Conservation (phyloP, 2,329 filamentous ascomycete genomes). For the Fusarium napiforme region DNA sequence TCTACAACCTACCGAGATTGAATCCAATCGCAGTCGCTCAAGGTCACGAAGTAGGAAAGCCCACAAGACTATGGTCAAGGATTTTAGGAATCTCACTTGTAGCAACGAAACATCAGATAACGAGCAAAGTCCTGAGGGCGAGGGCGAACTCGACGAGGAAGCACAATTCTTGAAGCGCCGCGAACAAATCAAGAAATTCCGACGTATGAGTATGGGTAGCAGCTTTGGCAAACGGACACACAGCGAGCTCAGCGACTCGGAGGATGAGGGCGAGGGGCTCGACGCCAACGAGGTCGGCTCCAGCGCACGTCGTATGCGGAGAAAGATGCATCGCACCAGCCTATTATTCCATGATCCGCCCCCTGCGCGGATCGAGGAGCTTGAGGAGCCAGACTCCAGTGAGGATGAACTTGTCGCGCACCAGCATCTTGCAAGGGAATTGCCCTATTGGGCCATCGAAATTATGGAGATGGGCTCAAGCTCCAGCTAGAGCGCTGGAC, state of each 20-base stretch:
- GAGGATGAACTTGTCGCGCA: slow-evolving; percentile 57
- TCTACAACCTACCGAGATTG: slow-evolving; percentile 59
- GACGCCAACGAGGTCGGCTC: slow-evolving; percentile 58
- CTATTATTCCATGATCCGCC: slow-evolving; percentile 63
- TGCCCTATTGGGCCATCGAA: slow-evolving; percentile 62
- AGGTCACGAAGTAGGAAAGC: slow-evolving; percentile 53
- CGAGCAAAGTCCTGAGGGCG: slow-evolving; percentile 50
- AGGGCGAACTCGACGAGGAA: slow-evolving; percentile 53
- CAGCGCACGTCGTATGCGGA: slow-evolving; percentile 60
- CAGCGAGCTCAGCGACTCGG: slow-evolving; percentile 64
- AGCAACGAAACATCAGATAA: slow-evolving; percentile 52
- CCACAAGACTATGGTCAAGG: slow-evolving; percentile 57
- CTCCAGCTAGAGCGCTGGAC: slow-evolving; percentile 38
- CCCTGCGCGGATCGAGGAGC: slow-evolving; percentile 62
- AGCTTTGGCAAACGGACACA: slow-evolving; percentile 66
- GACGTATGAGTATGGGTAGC: slow-evolving; percentile 62
- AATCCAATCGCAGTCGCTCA: slow-evolving; percentile 57
- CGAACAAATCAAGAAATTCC: slow-evolving; percentile 56
- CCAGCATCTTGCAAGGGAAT: slow-evolving; percentile 58
- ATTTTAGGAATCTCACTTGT: slow-evolving; percentile 59
- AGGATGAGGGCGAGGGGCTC: slow-evolving; percentile 54
- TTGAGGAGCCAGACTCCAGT: slow-evolving; percentile 63
- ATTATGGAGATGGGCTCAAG: slow-evolving; percentile 61
- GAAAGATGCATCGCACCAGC: slow-evolving; percentile 59
- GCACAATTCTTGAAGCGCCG: slow-evolving; percentile 53